Percentiles rank a stretch among this genome's conserved stretches.
Conservation (phyloP, 495 filamentous ascomycete species). For the Penicillium dipodomyicola region DNA sequence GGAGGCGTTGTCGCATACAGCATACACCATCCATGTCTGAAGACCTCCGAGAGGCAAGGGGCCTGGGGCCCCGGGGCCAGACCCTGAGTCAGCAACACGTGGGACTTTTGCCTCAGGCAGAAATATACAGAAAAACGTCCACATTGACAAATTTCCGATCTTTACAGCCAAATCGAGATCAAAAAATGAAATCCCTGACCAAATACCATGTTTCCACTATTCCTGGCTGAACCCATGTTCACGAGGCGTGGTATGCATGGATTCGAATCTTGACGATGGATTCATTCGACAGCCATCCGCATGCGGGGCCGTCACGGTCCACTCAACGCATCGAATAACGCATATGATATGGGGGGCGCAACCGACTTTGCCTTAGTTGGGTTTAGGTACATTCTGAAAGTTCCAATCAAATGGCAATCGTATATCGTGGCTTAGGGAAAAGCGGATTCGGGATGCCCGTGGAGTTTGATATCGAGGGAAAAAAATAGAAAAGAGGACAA, state of each 20-base stretch:
- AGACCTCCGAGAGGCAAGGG: too few relatives aligned
- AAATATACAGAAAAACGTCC: not conserved
- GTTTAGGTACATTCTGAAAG: not conserved
- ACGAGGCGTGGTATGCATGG: conserved; percentile 18
- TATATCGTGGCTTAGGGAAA: not conserved
- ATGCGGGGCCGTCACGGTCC: conserved; percentile 24
- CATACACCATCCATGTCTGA: too few relatives aligned
- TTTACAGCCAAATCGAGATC: not conserved
- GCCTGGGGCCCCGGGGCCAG: too few relatives aligned
- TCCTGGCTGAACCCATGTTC: conserved; percentile 19
- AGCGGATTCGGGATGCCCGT: not conserved
- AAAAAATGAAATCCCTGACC: not conserved
- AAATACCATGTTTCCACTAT: not conserved
- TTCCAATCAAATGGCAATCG: not conserved
- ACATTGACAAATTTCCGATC: not conserved
- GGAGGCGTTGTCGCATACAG: too few relatives aligned
- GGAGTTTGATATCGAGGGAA: not conserved
- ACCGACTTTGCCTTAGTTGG: conserved; percentile 3
- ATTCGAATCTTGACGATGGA: conserved; percentile 5
- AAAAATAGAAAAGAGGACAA: not conserved
- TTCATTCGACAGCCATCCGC: conserved; percentile 16
- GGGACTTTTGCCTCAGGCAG: not conserved
- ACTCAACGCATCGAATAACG: conserved; percentile 14
- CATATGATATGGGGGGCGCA: conserved; percentile 21
- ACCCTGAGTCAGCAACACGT: not conserved